A percentile compares a stretch with the other conserved stretches of the same genome.
Conservation (phyloP, 2,329 filamentous ascomycete genomes). For the Sphaerulina vaccinii region DNA sequence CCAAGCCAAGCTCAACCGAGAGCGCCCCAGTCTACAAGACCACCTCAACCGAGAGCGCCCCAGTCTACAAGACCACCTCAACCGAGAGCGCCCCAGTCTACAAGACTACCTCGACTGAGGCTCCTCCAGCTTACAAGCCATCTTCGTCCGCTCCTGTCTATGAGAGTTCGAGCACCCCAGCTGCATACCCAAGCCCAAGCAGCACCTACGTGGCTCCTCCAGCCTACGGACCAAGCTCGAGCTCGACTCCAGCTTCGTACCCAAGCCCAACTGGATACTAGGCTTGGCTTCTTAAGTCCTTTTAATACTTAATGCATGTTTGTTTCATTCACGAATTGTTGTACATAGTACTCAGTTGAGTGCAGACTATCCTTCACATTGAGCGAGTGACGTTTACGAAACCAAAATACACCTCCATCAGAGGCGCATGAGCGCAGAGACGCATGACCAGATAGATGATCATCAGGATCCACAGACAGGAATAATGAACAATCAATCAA, state of each 20-base stretch:
- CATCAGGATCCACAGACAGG: too few species aligned
- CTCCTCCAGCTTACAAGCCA: neutral
- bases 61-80: neutral
- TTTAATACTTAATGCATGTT: neutral
- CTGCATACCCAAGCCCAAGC: neutral
- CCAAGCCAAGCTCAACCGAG: neutral
- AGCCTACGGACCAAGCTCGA: neutral
- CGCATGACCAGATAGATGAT: neutral
- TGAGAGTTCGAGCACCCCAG: neutral
- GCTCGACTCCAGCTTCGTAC: neutral
- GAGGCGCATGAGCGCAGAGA: neutral
- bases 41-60: neutral
- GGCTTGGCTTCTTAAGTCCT: neutral
- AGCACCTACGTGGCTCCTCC: neutral
- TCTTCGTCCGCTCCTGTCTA: neutral
- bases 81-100: neutral
- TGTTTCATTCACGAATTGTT: too few species aligned
- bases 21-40: neutral
- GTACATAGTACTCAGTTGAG: neutral
- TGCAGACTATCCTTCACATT: neutral
- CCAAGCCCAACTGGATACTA: neutral
- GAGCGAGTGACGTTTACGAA: neutral
- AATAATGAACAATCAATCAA: too few species aligned
- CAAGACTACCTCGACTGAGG: neutral
- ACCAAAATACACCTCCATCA: neutral